Evolutionary conservation across 129 eudicot genomes (phyloP), one percentile per base, ranked within the genome.

Genomic region (Solidago caesia): DNA sequence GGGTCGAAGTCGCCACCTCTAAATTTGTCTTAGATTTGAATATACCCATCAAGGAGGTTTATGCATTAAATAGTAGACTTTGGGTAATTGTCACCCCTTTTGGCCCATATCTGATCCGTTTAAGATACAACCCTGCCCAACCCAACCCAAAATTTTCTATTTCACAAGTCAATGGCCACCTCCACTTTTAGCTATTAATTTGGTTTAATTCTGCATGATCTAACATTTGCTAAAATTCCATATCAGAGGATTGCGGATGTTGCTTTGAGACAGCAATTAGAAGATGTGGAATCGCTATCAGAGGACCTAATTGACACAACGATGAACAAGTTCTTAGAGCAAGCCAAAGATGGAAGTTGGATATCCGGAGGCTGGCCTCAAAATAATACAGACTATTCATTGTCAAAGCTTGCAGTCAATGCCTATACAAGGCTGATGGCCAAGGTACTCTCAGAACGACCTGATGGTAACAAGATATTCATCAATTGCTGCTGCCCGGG

Each of bases 401-500:
- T 94, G 70, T 94, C 99, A 46, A 94, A 94, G 75, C 92, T 94
- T 13, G 97, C 96, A 1, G 88, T 91, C 10, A 94, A 91, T 68
- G 76, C 84, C 41, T 90, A 88, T 81, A 85, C 93, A 1, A 87
- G 99, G 79, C 66, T 88, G 16, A 76, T 84, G 85, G 93, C 89
- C 4, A 84, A 57, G 52, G 62, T 5, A 67, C 82, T 88, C 9
- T 51, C 81, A 1, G 88, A 85, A 3, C 45, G 96, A 15, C 91
- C 90, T 7, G 91, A 85, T 3, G 91, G 96, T 44, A 58, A 82
- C 45, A 88, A 85, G 81, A 82, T 94, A 70, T 85, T 72, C 41
- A 63, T 94, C 8, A 94, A 87, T 71, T 88, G 96, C 77, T 94
- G 83, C 74, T 94, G 99, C 76, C 99, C 99, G 0, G 99, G 97